Conservation (phyloP, 495 filamentous ascomycete species). For the Penicillium lividum region DNA sequence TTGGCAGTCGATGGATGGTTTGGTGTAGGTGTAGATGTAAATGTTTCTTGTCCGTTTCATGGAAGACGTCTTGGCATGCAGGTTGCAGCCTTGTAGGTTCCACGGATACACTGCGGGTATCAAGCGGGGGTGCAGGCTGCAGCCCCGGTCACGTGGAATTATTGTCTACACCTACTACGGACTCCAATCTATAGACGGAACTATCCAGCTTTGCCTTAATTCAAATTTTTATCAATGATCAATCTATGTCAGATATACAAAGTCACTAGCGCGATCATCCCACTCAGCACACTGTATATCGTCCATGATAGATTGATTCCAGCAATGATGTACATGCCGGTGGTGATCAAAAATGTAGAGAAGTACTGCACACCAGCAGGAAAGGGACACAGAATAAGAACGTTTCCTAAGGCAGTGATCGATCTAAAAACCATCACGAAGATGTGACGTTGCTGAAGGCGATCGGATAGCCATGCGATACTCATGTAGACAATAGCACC, state of each 20-base stretch:
- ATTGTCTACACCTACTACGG: too few relatives aligned
- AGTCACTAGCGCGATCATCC: background rate
- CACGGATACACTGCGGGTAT: too few relatives aligned
- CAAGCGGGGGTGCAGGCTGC: too few relatives aligned
- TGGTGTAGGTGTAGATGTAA: too few relatives aligned
- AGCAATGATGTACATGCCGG: constrained; percentile 4
- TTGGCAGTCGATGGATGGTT: background rate
- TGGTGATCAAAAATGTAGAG: constrained; percentile 12
- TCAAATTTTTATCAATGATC: too few relatives aligned
- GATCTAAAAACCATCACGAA: constrained; percentile 1
- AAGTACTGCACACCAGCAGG: constrained; percentile 13
- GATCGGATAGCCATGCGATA: constrained; percentile 5
- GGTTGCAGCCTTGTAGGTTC: too few relatives aligned
- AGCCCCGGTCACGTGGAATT: too few relatives aligned
- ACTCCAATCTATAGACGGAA: too few relatives aligned
- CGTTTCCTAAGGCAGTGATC: constrained; percentile 13
- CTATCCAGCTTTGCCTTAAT: too few relatives aligned
- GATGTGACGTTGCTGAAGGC: background rate
- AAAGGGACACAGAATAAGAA: constrained; percentile 4
- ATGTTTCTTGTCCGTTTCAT: too few relatives aligned
- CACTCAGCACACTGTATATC: background rate
- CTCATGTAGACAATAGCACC: constrained; percentile 10
- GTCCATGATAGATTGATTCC: constrained; percentile 12
- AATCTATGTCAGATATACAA: too few relatives aligned
- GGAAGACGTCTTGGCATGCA: too few relatives aligned